Conservation (phyloP, 805 yeast species). For the Schizosaccharomyces cryophilus region DNA sequence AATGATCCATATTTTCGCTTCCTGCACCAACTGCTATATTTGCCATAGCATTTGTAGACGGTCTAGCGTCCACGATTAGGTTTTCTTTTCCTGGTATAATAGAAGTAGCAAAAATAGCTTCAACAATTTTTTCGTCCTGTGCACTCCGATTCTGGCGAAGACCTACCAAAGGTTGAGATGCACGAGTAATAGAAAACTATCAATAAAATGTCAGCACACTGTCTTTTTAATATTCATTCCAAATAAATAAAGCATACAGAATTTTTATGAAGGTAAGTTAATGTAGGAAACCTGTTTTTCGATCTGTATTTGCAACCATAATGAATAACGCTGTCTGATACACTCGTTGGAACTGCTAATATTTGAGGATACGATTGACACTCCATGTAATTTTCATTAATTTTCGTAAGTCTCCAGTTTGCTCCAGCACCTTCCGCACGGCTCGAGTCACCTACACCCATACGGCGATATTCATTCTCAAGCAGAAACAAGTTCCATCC, state of each 20-base stretch:
- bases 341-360: slow-evolving; percentile 45
- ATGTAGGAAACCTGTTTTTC: slow-evolving; percentile 58
- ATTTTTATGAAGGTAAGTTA: slow-evolving; percentile 50
- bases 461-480: slow-evolving; percentile 41
- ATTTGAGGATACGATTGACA: slow-evolving; percentile 37
- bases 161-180: slow-evolving; percentile 86
- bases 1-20: slow-evolving; percentile 74
- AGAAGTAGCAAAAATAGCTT: slow-evolving; percentile 48
- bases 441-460: slow-evolving; percentile 23
- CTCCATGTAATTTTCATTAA: slow-evolving; percentile 27
- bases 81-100: slow-evolving; percentile 20
- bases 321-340: slow-evolving; percentile 58
- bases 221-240: neutral
- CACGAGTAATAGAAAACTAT: slow-evolving; percentile 59
- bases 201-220: too few relatives aligned
- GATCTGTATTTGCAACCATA: slow-evolving; percentile 76
- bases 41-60: slow-evolving; percentile 83
- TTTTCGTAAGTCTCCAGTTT: slow-evolving; percentile 42
- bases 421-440: neutral
- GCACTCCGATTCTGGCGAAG: slow-evolving; percentile 63
- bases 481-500: slow-evolving; percentile 58
- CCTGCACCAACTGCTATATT: slow-evolving; percentile 98
- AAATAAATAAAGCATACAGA: neutral
- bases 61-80: slow-evolving; percentile 73
- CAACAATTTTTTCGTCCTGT: slow-evolving; percentile 69